A percentile compares a stretch with the other conserved stretches of the same genome.
Conservation (phyloP, 208 protist genomes). For the Wallacemonas sp. region DNA sequence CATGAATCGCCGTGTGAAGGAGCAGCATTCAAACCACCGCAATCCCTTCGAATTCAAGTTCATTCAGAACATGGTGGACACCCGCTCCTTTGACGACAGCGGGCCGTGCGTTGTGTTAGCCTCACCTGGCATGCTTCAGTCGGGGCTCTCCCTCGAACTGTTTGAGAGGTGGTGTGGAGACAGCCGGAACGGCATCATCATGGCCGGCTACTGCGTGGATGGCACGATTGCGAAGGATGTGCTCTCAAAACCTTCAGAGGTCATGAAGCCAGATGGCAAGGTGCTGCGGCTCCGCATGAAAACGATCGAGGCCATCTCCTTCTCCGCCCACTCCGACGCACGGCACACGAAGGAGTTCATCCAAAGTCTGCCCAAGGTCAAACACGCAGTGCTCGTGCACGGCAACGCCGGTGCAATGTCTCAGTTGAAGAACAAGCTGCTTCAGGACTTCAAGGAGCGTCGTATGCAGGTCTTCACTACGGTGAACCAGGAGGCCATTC, state of each 20-base stretch:
- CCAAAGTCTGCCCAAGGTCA: constrained; percentile 61
- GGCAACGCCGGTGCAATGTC: constrained; percentile 94
- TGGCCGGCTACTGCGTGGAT: constrained; percentile 97
- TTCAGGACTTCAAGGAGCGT: constrained; percentile 80
- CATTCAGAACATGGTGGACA: constrained; percentile 93
- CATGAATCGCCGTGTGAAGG: constrained; percentile 97
- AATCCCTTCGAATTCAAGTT: constrained; percentile 99
- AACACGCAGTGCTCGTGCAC: constrained; percentile 95
- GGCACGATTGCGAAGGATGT: constrained; percentile 97
- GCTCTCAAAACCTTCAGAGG: constrained; percentile 79
- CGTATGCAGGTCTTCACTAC: constrained; percentile 91
- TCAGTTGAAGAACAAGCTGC: constrained; percentile 92
- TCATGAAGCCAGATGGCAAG: constrained; percentile 89
- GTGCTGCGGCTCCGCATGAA: constrained; percentile 91
- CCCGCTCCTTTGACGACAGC: constrained; percentile 91
- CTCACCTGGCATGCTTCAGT: constrained; percentile 97
- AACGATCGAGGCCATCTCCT: constrained; percentile 95
- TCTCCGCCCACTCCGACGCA: constrained; percentile 98
- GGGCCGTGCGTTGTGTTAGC: constrained; percentile 95
- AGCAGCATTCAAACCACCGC: constrained; percentile 87
- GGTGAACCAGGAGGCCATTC: constrained; percentile 92
- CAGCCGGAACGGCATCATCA: constrained; percentile 95
- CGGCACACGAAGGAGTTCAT: constrained; percentile 92
- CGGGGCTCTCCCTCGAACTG: constrained; percentile 96
- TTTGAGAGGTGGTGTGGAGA: constrained; percentile 98